A percentile compares a stretch with the other conserved stretches of the same genome.
These are phyloP conservation scores for Perkinsus marinus DNA, from an alignment of 169 alveolate genomes.

Conservation along the genomic window DNA sequence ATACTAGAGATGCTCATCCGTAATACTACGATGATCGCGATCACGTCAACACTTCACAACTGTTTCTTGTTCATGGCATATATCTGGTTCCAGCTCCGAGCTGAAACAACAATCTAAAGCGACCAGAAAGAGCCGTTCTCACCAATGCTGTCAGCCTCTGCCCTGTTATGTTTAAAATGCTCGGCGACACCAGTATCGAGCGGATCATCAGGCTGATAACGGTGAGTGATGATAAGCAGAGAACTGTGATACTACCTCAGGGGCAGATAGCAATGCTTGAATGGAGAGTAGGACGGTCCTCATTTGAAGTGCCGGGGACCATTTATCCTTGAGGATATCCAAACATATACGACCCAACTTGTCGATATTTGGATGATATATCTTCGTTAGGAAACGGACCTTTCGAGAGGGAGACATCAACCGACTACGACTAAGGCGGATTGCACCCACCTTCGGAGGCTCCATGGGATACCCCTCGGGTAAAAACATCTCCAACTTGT, in stretches of 20 bases:
- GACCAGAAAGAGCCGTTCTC: background rate
- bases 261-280: slow-evolving; percentile 81
- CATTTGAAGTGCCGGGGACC: slow-evolving; percentile 98
- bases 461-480: slow-evolving; percentile 98
- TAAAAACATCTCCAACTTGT: slow-evolving; percentile 81
- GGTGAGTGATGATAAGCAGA: background rate
- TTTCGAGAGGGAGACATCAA: background rate
- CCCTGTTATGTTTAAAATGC: slow-evolving; percentile 78
- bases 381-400: slow-evolving; percentile 80
- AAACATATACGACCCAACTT: slow-evolving; percentile 94
- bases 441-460: slow-evolving; percentile 77
- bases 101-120: background rate
- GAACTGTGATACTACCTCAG: slow-evolving; percentile 14
- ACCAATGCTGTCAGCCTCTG: slow-evolving; percentile 66
- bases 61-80: background rate
- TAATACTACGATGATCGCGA: no score
- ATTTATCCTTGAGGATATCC: slow-evolving; percentile 93
- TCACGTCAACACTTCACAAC: background rate
- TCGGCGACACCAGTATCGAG: slow-evolving; percentile 87
- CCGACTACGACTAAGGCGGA: background rate
- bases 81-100: background rate
- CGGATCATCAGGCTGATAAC: slow-evolving; percentile 85
- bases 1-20: no score
- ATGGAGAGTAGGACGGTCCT: slow-evolving; percentile 89
- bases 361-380: slow-evolving; percentile 97